Evolutionary conservation across 192 early-diverging fungal species (phyloP), one percentile per base, ranked within the genome.

Genomic region (Oehlia diaphana): DNA sequence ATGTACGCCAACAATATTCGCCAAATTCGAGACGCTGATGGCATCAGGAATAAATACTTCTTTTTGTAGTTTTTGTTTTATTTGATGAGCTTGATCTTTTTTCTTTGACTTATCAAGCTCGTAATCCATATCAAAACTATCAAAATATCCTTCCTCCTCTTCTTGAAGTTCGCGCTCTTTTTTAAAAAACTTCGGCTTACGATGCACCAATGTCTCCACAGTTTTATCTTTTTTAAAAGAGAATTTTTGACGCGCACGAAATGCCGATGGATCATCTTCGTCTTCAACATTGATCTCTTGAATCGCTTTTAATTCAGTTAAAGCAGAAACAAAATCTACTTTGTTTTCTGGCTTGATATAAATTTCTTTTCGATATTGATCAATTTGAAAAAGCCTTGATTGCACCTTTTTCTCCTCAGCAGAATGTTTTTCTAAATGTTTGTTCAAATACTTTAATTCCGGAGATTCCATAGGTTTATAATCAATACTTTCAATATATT

Each of bases 21-120:
- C 91, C 72, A 99, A 80, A 66, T 95, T 93, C 12, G 93, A 91
- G 10, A 97, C 93, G 26, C 89, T 95, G 75, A 97, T 92, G 16
- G 92, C 92, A 9, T 95, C 90, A 2, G 93, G 95, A 66, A 99
- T 84, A 73, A 89, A 87, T 21, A 97, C 86, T 78, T 96, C 93
- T 76, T 82, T 86, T 68, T 86, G 77, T 9, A 84, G 68, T 50
- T 90, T 87, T 50, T 80, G 70, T 16, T 53, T 72, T 42, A 31
- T 61, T 49, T 79, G 71, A 10, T n/a, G 58, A 14, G 58, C 33
- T 67, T 63, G 23, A 3, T 23, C 68, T 50, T 80, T 74, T 31
- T 81, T 65, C 47, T 72, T 76, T 1, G 53, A 21, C 19, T 19
- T 63, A 14, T 61, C 74, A 63, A 13, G 1, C 8, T 50, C 44